These are phyloP conservation scores for Pseudonitzschia delicatissima DNA, from an alignment of 108 stramenopile species.

Conservation along the genomic window DNA sequence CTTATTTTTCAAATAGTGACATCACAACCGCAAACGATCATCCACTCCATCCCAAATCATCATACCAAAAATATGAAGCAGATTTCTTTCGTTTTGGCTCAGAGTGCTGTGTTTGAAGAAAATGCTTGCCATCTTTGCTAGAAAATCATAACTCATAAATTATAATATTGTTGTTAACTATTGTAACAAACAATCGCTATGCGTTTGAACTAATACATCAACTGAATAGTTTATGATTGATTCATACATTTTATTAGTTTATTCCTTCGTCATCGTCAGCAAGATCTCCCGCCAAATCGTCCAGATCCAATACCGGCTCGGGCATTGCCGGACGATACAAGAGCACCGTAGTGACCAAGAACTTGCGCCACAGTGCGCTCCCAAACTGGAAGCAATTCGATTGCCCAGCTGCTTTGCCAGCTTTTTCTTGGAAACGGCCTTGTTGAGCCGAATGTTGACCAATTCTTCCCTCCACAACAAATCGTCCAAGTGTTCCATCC, in stretches of 20 bases:
- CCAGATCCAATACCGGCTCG: constrained; percentile 63
- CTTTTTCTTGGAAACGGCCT: constrained; percentile 70
- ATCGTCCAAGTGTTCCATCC: constrained; percentile 65
- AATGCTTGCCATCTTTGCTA: too few relatives aligned
- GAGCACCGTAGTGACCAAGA: constrained; percentile 72
- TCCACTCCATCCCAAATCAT: too few relatives aligned
- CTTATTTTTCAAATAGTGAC: too few relatives aligned
- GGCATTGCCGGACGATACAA: constrained; percentile 70
- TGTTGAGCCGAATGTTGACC: constrained; percentile 62
- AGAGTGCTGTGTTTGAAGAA: too few relatives aligned
- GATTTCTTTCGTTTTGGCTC: too few relatives aligned
- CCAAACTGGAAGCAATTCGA: constrained; percentile 51
- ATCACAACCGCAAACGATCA: too few relatives aligned
- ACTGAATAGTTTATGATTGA: too few relatives aligned
- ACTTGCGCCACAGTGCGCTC: constrained; percentile 79
- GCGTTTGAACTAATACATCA: too few relatives aligned
- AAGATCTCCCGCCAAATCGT: constrained; percentile 33
- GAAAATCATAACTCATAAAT: too few relatives aligned
- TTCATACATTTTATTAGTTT: background rate
- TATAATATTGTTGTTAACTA: too few relatives aligned
- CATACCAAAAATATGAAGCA: too few relatives aligned
- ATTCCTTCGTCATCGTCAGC: background rate
- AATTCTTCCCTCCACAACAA: constrained; percentile 71
- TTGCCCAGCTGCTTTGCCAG: constrained; percentile 55
- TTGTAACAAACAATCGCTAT: too few relatives aligned